Conservation (phyloP, 2,329 filamentous ascomycete species). For the Xylariaceae sp. region DNA sequence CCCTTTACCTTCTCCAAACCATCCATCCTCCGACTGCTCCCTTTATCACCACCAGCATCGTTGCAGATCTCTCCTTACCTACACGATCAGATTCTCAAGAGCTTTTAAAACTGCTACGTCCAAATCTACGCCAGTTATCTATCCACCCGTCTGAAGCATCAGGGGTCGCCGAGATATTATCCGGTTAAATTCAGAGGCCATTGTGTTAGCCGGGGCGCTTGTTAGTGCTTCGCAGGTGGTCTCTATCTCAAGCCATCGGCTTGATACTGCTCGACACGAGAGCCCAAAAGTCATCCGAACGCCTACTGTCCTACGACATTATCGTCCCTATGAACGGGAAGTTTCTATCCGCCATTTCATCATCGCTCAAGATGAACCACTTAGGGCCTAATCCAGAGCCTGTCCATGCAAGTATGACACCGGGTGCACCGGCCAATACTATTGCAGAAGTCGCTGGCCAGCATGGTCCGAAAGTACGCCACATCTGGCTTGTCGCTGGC, state of each 20-base stretch:
- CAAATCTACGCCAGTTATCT: not conserved
- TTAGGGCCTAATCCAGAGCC: conserved; percentile 29
- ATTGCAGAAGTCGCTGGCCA: conserved; percentile 27
- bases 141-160: not conserved
- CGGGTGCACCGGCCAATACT: conserved; percentile 30
- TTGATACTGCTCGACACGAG: not conserved
- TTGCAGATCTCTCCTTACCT: not conserved
- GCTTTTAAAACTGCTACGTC: not conserved
- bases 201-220: not conserved
- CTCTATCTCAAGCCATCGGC: not conserved
- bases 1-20: conserved; percentile 1
- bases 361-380: conserved; percentile 28
- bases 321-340: conserved; percentile 42
- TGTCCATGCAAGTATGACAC: conserved; percentile 29
- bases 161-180: conserved; percentile 2
- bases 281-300: not conserved
- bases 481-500: conserved; percentile 77
- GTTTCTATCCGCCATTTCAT: conserved; percentile 30
- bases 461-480: conserved; percentile 43
- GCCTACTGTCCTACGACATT: conserved; percentile 49
- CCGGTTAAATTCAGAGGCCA: not conserved
- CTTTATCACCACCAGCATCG: not conserved
- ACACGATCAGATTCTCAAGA: not conserved
- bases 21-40: not conserved
- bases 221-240: not conserved